Conservation (phyloP, 257 asterid species). For the Anisodus tanguticus region DNA sequence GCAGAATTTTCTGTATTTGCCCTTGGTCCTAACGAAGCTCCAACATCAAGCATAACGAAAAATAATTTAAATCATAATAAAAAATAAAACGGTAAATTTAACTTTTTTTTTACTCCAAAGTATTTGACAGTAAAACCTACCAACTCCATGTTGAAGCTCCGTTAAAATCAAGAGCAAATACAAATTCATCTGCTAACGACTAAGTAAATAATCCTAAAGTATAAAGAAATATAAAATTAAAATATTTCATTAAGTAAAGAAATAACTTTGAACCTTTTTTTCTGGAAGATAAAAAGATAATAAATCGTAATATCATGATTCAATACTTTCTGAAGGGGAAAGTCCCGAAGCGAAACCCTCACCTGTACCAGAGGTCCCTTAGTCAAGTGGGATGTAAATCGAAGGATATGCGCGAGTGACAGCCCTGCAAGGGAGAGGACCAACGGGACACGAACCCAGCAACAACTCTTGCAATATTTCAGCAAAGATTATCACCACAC, state of each 20-base stretch:
- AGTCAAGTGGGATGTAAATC: no score
- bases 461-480: no score
- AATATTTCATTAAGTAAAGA: not conserved
- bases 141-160: not conserved
- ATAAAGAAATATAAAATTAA: not conserved
- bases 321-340: no score
- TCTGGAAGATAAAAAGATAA: not conserved
- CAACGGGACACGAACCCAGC: no score
- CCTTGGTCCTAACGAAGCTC: not conserved
- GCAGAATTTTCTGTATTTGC: not conserved
- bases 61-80: not conserved
- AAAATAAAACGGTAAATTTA: not conserved
- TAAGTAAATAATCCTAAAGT: not conserved
- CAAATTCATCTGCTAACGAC: not conserved
- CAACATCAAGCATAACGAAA: not conserved
- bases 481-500: no score
- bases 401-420: no score
- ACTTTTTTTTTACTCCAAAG: not conserved
- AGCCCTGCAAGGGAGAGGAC: no score
- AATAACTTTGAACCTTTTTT: not conserved
- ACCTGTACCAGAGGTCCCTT: no score
- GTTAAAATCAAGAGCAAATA: not conserved
- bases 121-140: not conserved
- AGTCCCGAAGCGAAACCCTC: no score
- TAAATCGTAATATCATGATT: conserved; percentile 35